Conservation (phyloP, 179 eudicot genomes). For the Nepenthes alata region DNA sequence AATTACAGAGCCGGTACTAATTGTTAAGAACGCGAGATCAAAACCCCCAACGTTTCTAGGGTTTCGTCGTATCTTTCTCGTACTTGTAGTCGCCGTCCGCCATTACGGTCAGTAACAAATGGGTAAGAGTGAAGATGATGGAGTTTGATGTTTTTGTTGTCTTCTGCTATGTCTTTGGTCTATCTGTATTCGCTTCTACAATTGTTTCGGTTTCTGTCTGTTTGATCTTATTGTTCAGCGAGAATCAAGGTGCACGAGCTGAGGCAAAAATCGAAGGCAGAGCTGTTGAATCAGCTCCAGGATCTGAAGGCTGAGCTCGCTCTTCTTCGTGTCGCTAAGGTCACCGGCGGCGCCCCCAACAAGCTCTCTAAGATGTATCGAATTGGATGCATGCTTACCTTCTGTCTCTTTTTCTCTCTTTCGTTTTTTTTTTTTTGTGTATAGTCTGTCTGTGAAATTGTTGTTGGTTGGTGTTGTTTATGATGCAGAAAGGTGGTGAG, state of each 20-base stretch:
- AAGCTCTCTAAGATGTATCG: constrained; percentile 73
- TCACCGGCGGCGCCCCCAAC: constrained; percentile 85
- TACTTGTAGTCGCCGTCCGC: too few relatives aligned
- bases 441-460: background rate
- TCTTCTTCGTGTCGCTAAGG: constrained; percentile 80
- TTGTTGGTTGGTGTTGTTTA: background rate
- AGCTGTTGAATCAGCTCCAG: constrained; percentile 44
- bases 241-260: constrained; percentile 79
- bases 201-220: background rate
- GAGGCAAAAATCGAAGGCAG: constrained; percentile 54
- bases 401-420: constrained; percentile 4
- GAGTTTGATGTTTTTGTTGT: too few relatives aligned
- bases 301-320: constrained; percentile 75
- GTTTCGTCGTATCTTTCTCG: too few relatives aligned
- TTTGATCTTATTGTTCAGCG: constrained; percentile 18
- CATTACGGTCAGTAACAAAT: too few relatives aligned
- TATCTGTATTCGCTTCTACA: too few relatives aligned
- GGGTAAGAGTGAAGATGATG: too few relatives aligned
- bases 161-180: too few relatives aligned
- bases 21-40: too few relatives aligned
- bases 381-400: background rate
- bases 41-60: too few relatives aligned
- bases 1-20: too few relatives aligned
- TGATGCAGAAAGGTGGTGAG: constrained; percentile 62
- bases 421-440: too few relatives aligned